phyloP scores from a whole-genome alignment of 1,284 basidiomycete species.

The Schizopora paradoxa region DNA sequence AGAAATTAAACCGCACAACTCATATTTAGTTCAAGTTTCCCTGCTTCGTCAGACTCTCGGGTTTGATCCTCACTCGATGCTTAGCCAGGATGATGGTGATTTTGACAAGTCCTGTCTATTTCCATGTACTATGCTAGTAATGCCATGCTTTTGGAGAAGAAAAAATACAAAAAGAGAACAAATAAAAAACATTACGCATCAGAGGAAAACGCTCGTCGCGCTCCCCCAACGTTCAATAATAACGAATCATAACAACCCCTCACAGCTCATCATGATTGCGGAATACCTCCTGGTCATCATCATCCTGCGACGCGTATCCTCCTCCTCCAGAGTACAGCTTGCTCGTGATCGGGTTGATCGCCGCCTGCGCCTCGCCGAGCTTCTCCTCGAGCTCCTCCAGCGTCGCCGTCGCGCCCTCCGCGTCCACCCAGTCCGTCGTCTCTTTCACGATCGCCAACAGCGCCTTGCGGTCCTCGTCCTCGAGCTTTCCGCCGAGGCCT shows the following conservation, averaged over 20 bases:
- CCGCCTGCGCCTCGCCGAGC: constrained; percentile 67
- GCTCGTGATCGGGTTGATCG: constrained; percentile 71
- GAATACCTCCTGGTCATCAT: constrained; percentile 52
- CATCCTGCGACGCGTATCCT: constrained; percentile 30
- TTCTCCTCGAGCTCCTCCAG: constrained; percentile 93
- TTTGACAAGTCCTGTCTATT: too few species aligned
- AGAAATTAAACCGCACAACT: too few species aligned
- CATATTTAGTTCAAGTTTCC: too few species aligned
- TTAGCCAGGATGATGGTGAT: too few species aligned
- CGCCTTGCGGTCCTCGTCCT: constrained; percentile 85
- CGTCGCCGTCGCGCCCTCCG: constrained; percentile 69
- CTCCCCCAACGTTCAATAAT: too few species aligned
- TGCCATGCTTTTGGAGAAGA: too few species aligned
- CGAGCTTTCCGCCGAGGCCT: constrained; percentile 87
- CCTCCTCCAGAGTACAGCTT: constrained; percentile 65
- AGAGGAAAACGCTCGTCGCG: too few species aligned
- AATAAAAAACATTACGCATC: too few species aligned
- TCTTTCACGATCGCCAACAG: constrained; percentile 84
- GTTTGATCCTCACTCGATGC: too few species aligned
- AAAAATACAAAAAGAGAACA: too few species aligned
- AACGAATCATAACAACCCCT: constrained; percentile 2
- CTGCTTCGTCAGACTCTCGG: too few species aligned
- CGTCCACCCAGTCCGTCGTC: constrained; percentile 87
- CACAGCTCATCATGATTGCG: constrained; percentile 67
- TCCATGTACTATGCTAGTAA: too few species aligned